phyloP scores from a whole-genome alignment of 441 rosid genomes.

The Erodium trifolium region DNA sequence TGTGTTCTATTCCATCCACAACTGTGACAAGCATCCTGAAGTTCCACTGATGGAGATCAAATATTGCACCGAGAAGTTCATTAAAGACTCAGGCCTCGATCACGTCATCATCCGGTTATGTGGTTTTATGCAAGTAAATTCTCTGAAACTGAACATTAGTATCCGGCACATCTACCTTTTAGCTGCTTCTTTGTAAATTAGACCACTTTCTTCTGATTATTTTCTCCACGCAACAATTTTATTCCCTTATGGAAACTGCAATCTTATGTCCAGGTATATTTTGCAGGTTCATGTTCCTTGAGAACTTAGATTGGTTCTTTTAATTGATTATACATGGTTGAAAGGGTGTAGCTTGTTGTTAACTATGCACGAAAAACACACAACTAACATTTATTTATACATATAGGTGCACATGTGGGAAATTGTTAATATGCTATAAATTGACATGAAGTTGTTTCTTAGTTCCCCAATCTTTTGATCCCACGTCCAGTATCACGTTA shows the following conservation, averaged over 20 bases:
- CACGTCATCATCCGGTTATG: slow-evolving; percentile 59
- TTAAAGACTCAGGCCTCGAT: slow-evolving; percentile 63
- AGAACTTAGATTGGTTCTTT: not conserved
- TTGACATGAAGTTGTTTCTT: not conserved
- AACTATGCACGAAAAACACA: not conserved
- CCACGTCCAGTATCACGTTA: not conserved
- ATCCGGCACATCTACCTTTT: not conserved
- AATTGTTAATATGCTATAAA: no score
- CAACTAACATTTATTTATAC: no score
- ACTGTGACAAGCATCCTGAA: slow-evolving; percentile 27
- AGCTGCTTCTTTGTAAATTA: not conserved
- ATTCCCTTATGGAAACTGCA: no score
- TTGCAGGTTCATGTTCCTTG: no score
- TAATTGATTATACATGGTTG: not conserved
- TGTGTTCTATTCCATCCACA: slow-evolving; percentile 81
- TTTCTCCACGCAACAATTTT: not conserved
- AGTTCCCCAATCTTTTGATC: not conserved
- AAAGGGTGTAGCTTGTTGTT: not conserved
- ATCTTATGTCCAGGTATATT: no score
- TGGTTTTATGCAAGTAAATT: slow-evolving; percentile 89
- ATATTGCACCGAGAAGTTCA: slow-evolving; percentile 85
- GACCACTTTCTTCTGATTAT: not conserved
- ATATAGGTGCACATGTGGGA: not conserved
- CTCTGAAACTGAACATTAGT: not conserved
- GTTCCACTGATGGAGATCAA: slow-evolving; percentile 30